Conservation (phyloP, 306 rosid species). For the Prunus dulcis region DNA sequence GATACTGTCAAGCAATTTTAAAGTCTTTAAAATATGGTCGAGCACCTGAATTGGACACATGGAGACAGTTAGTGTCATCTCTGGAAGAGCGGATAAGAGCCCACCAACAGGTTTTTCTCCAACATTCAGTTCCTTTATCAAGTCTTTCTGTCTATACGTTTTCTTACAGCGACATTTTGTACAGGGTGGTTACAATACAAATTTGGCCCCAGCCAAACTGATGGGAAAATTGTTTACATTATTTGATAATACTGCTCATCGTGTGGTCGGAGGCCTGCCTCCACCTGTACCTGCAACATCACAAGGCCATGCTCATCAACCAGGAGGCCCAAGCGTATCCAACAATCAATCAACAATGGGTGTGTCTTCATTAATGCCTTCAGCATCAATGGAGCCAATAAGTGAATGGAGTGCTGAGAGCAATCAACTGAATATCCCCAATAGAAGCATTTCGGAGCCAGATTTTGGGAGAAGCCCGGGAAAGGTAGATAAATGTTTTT, state of each 20-base stretch:
- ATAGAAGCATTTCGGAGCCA: slow-evolving; percentile 73
- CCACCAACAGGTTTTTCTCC: slow-evolving; percentile 61
- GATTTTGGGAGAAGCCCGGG: slow-evolving; percentile 56
- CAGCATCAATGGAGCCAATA: slow-evolving; percentile 66
- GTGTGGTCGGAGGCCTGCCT: slow-evolving; percentile 65
- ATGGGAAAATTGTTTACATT: slow-evolving; percentile 67
- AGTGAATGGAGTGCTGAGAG: slow-evolving; percentile 49
- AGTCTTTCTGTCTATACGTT: not conserved
- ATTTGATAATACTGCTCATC: slow-evolving; percentile 67
- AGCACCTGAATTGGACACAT: slow-evolving; percentile 61
- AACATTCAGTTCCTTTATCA: not conserved
- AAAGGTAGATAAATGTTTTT: slow-evolving; percentile 36
- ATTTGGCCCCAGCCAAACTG: slow-evolving; percentile 57
- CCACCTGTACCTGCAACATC: slow-evolving; percentile 55
- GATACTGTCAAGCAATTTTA: slow-evolving; percentile 61
- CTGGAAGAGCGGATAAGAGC: slow-evolving; percentile 69
- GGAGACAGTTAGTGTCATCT: slow-evolving; percentile 52
- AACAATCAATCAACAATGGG: slow-evolving; percentile 56
- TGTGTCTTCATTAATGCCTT: slow-evolving; percentile 57
- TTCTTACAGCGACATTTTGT: slow-evolving; percentile 11
- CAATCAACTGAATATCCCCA: slow-evolving; percentile 42
- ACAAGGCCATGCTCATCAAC: slow-evolving; percentile 39
- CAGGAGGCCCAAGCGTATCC: slow-evolving; percentile 31
- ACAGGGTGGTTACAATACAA: slow-evolving; percentile 64
- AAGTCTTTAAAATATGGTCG: slow-evolving; percentile 61